Evolutionary conservation across 78 protist genomes (phyloP), one percentile per base, ranked within the genome.

Genomic region (Chrysochromulina tobinii): DNA sequence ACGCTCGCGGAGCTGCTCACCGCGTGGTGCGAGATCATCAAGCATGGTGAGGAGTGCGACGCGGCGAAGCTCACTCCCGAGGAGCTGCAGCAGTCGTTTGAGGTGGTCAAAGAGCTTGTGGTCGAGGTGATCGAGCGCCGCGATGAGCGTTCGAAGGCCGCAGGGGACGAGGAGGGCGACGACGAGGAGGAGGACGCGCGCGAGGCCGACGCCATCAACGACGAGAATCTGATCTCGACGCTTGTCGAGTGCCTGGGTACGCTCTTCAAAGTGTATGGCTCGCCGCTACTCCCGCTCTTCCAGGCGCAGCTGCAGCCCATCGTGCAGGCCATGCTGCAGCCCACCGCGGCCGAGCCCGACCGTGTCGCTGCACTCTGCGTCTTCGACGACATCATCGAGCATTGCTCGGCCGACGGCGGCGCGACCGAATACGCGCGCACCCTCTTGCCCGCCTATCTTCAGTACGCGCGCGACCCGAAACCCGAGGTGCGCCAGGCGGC

Each of bases 321-420:
- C 88, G 18, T 27, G 25, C 15, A 4, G 48, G 84, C 12, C 51
- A 55, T 86, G 64, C 51, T 91, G n/a, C 64, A 48, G 81, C 91
- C 93, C 15, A 58, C 64, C 21, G 59, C 54, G 14, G 0, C 64
- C 25, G 61, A 57, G 20, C n/a, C 89, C 67, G 93, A 89, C 75
- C 89, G 89, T 61, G 94, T 87, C 64, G 93, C 95, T 66, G 96
- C 96, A 92, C 51, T 97, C 77, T 97, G 98, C 81, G 83, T 94
- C 68, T 87, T 95, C 48, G 97, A 96, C 55, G 98, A 97, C 90
- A 14, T 95, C 18, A 57, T 95, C 72, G 97, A 96, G 83, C 61
- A 64, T 51, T 87, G 73, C 90, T 87, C 73, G 51, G 61, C 53
- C 67, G 59, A 67, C 23, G 67, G 79, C 64, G 79, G 81, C n/a